Evolutionary conservation across 1,139 yeast genomes (phyloP).

Genomic region (Taiozyma onychis): DNA sequence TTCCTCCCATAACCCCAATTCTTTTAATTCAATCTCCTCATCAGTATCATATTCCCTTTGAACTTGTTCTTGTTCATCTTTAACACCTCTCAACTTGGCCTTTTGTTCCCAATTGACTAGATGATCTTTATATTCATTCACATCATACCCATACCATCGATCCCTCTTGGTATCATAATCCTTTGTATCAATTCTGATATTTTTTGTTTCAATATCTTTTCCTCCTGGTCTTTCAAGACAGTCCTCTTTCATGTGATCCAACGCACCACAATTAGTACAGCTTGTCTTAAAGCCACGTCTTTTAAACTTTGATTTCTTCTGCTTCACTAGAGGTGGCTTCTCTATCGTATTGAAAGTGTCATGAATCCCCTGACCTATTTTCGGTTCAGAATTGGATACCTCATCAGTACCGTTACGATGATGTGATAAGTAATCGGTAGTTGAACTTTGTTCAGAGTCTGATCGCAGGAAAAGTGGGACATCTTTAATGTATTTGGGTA

Average conservation of each 20-base stretch:
- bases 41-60: constrained; percentile 23
- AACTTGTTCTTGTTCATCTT: constrained; percentile 8
- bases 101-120: constrained; percentile 40
- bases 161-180: constrained; percentile 69
- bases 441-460: constrained; percentile 3
- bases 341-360: constrained; percentile 26
- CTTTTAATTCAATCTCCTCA: constrained; percentile 37
- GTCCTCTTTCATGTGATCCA: constrained; percentile 38
- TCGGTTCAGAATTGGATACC: constrained; percentile 28
- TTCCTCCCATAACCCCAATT: constrained; percentile 35
- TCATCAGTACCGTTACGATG: constrained; percentile 33
- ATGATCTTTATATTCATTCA: constrained; percentile 50
- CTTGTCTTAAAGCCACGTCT: constrained; percentile 27
- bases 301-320: constrained; percentile 12
- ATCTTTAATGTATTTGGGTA: constrained; percentile 41
- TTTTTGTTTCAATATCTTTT: constrained; percentile 3
- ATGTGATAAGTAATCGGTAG: constrained; percentile 41
- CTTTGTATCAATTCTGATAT: constrained; percentile 33
- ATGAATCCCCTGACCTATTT: constrained; percentile 30
- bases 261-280: constrained; percentile 49
- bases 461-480: constrained; percentile 45
- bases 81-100: constrained; percentile 12
- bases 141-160: constrained; percentile 72
- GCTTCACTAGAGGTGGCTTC: constrained; percentile 6
- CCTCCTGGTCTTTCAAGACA: constrained; percentile 45